Evolutionary conservation across 352 stramenopile species (phyloP), one percentile per base, ranked within the genome.

Genomic region (Phytopythium chamaehyphon): DNA sequence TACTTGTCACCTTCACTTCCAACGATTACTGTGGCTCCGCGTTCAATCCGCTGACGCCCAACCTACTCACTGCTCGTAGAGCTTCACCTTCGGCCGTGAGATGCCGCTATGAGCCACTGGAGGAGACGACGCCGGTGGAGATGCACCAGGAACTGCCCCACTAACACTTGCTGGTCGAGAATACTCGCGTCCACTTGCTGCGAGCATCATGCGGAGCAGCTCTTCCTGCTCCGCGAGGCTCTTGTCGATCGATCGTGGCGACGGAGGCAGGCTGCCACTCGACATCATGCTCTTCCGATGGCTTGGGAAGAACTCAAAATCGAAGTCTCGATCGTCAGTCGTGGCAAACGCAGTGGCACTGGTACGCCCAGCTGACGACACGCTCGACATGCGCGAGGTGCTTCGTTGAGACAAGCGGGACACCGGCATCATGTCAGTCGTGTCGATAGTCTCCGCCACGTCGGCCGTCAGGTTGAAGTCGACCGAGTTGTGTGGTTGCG

Each of bases 401-500:
- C 39, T 46, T 37, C 22, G 54, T 54, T 33, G 45, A 53, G 31
- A 54, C 40, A 16, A 57, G n/a, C 22, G 49, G 0, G 49, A 61
- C 0, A 66, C 51, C 7, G 66, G 68, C 22, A 73, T 23, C 71
- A 79, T 83, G 49, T 83, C 66, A 0, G 40, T 74, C 33, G 71
- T 83, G 50, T 83, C 69, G 36, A 83, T 79, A 8, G 66, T 63
- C 28, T 75, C 66, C 15, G 64, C 55, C 28, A 77, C 62, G 23
- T 81, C 70, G 16, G 57, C 54, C 48, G 47, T 40, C 42, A 23
- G 28, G 6, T 33, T 40, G 48, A 47, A 23, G 18, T 15, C 39
- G 36, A 6, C 33, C 51, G 24, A 26, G 40, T 44, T 22, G 35
- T 51, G 51, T n/a, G 55, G 16, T 2, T 64, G 57, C 19, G 50